Percentiles rank a stretch among this genome's conserved stretches.
phyloP scores from a whole-genome alignment of 2,329 filamentous ascomycete genomes.

The Cladobotryum mycophilum region DNA sequence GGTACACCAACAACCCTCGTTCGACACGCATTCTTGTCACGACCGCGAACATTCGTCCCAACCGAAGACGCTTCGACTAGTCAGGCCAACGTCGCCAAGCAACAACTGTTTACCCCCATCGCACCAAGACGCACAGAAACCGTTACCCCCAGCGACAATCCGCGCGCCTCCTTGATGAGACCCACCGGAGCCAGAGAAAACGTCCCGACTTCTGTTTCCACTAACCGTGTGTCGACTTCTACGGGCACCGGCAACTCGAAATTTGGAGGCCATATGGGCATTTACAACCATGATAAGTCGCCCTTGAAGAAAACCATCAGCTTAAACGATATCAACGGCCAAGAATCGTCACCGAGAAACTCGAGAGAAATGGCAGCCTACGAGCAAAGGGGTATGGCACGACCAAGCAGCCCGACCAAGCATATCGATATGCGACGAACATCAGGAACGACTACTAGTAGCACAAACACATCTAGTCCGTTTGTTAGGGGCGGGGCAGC shows the following conservation, averaged over 20 bases:
- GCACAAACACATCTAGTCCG: conserved; percentile 27
- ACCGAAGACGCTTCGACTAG: conserved; percentile 45
- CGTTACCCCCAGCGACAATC: conserved; percentile 24
- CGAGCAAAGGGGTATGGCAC: conserved; percentile 41
- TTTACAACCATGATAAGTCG: conserved; percentile 73
- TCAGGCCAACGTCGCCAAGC: conserved; percentile 32
- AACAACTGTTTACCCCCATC: conserved; percentile 37
- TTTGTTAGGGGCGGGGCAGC: conserved; percentile 32
- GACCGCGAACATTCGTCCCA: conserved; percentile 75
- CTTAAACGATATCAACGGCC: conserved; percentile 50
- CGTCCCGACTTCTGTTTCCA: conserved; percentile 22
- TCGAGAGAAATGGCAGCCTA: conserved; percentile 56
- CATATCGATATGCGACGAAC: conserved; percentile 24
- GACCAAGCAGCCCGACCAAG: conserved; percentile 37
- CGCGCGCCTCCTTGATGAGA: conserved; percentile 24
- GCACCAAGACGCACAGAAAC: conserved; percentile 28
- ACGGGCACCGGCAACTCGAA: conserved; percentile 21
- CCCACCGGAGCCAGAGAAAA: conserved; percentile 31
- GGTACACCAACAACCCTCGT: conserved; percentile 57
- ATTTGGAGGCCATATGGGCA: conserved; percentile 69
- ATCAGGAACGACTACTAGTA: conserved; percentile 15
- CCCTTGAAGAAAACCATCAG: conserved; percentile 72
- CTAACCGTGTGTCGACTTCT: conserved; percentile 15
- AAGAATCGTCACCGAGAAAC: conserved; percentile 46
- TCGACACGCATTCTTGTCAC: conserved; percentile 70